phyloP scores from a whole-genome alignment of 2,329 filamentous ascomycete species.

The Phialemonium atrogriseum region DNA sequence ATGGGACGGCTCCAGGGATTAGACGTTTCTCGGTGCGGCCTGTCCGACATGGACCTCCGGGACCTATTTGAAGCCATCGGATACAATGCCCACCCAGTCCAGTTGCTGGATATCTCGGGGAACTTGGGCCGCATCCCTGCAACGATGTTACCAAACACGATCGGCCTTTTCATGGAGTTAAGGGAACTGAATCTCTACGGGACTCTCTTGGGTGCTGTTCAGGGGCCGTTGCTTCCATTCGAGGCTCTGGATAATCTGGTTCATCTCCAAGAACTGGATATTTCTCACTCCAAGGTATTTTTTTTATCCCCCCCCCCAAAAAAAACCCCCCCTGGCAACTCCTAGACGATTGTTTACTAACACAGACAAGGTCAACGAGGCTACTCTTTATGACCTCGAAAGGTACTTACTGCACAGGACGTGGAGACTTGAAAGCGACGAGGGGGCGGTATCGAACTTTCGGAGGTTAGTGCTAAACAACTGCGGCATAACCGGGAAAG shows the following conservation, averaged over 20 bases:
- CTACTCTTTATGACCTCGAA: slow-evolving; percentile 37
- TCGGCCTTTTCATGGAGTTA: slow-evolving; percentile 34
- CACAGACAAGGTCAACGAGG: slow-evolving; percentile 34
- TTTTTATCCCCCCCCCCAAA: too few species aligned
- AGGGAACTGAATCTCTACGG: slow-evolving; percentile 41
- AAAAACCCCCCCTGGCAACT: neutral
- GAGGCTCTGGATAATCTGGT: slow-evolving; percentile 31
- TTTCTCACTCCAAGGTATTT: slow-evolving; percentile 45
- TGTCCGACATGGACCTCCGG: slow-evolving; percentile 39
- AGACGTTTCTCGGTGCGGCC: slow-evolving; percentile 41
- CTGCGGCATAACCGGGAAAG: slow-evolving; percentile 41
- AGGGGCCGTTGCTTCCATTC: slow-evolving; percentile 37
- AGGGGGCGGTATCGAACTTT: slow-evolving; percentile 26
- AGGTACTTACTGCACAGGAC: slow-evolving; percentile 28
- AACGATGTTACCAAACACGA: slow-evolving; percentile 33
- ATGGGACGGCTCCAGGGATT: slow-evolving; percentile 32
- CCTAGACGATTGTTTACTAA: neutral
- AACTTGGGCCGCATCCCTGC: slow-evolving; percentile 44
- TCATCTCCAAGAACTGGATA: slow-evolving; percentile 43
- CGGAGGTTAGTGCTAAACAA: slow-evolving; percentile 39
- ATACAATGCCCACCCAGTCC: slow-evolving; percentile 34
- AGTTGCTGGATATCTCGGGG: slow-evolving; percentile 42
- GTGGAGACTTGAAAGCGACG: slow-evolving; percentile 5
- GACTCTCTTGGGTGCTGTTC: slow-evolving; percentile 37
- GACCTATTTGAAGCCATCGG: slow-evolving; percentile 39